phyloP scores from a whole-genome alignment of 2,329 filamentous ascomycete species.

The Colletotrichum aenigma region DNA sequence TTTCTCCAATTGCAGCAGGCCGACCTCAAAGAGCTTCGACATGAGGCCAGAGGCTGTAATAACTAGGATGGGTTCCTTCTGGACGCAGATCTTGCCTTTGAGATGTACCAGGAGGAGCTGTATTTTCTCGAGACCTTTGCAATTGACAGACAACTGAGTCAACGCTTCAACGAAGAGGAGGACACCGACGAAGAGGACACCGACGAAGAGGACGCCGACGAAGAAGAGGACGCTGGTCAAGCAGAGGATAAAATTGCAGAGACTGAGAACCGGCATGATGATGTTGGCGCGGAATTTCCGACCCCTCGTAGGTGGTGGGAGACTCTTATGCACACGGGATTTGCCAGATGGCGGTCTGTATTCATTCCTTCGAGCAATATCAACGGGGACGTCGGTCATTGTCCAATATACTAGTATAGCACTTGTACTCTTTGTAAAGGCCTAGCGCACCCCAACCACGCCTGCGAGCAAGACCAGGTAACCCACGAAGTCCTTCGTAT shows the following conservation, averaged over 20 bases:
- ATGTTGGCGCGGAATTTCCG: accelerated
- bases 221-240: neutral
- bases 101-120: too few relatives aligned
- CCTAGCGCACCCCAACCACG: neutral
- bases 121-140: too few relatives aligned
- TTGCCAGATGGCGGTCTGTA: neutral
- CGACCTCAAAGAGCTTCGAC: neutral
- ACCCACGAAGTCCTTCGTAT: neutral
- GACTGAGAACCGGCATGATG: neutral
- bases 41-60: too few relatives aligned
- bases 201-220: neutral
- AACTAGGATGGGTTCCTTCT: too few relatives aligned
- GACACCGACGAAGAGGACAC: too few relatives aligned
- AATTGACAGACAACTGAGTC: too few relatives aligned
- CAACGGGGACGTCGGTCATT: accelerated
- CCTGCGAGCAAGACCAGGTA: neutral
- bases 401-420: neutral
- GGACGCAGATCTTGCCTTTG: too few relatives aligned
- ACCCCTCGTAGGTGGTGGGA: too few relatives aligned
- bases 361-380: neutral
- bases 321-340: too few relatives aligned
- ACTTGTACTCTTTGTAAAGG: neutral
- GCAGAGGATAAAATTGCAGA: neutral
- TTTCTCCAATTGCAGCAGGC: neutral
- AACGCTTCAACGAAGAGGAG: neutral